These are phyloP conservation scores for Cicer pinnatifidum DNA, from an alignment of 306 rosid genomes.

Conservation along the genomic window DNA sequence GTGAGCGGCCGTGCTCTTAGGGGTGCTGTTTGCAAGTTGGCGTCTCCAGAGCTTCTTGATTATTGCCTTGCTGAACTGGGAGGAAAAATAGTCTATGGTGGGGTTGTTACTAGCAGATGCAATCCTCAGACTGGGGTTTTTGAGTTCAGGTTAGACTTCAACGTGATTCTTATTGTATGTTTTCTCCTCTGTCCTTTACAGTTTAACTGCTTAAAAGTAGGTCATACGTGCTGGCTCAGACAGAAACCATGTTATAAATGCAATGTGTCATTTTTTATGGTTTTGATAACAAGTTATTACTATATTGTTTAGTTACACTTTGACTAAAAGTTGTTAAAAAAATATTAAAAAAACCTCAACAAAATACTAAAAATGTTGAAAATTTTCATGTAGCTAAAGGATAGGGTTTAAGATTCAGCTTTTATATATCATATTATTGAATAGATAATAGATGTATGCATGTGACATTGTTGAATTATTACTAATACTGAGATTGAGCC, in stretches of 20 bases:
- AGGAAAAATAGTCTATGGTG: slow-evolving; percentile 72
- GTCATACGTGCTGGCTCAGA: slow-evolving; percentile 16
- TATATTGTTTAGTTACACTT: slow-evolving; percentile 8
- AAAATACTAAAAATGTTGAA: neutral
- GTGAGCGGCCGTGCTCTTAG: slow-evolving; percentile 76
- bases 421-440: neutral
- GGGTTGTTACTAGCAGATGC: slow-evolving; percentile 71
- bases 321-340: neutral
- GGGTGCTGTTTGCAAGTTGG: slow-evolving; percentile 86
- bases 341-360: neutral
- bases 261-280: slow-evolving; percentile 1
- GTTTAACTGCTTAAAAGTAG: slow-evolving; percentile 8
- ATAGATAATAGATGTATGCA: slow-evolving; percentile 16
- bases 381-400: neutral
- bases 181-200: neutral
- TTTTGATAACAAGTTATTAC: neutral
- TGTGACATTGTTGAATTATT: neutral
- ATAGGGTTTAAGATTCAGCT: neutral
- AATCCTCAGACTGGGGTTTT: slow-evolving; percentile 69
- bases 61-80: slow-evolving; percentile 79
- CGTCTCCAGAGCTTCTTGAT: slow-evolving; percentile 77
- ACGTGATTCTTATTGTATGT: slow-evolving; percentile 11
- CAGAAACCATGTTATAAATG: slow-evolving; percentile 1
- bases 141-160: slow-evolving; percentile 74
- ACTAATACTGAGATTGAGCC: neutral